A percentile compares a stretch with the other conserved stretches of the same genome.
Evolutionary conservation across 768 basidiomycete genomes (phyloP).

Genomic region (Mycena pura): DNA sequence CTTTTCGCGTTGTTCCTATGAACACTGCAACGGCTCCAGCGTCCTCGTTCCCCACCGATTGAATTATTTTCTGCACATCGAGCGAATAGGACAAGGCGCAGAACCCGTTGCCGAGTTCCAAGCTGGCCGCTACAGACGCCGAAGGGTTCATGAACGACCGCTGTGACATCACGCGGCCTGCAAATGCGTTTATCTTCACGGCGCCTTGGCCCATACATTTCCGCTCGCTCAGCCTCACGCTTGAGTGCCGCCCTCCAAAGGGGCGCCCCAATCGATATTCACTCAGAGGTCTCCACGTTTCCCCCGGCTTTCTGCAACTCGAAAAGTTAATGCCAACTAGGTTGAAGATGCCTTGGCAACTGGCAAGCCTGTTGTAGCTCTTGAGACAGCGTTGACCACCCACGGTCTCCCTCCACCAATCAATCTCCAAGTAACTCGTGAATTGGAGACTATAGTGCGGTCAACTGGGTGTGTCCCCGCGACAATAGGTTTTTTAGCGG

Average conservation of each 20-base stretch:
- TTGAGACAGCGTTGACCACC: constrained; percentile 92
- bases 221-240: constrained; percentile 4
- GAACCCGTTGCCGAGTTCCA: constrained; percentile 52
- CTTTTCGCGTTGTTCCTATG: constrained; percentile 87
- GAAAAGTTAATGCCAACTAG: not conserved
- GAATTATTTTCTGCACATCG: constrained; percentile 62
- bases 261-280: constrained; percentile 63
- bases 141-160: constrained; percentile 23
- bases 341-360: constrained; percentile 78
- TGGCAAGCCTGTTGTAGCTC: constrained; percentile 78
- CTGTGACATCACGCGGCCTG: no score
- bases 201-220: not conserved
- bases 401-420: constrained; percentile 89
- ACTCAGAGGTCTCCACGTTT: constrained; percentile 59
- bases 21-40: constrained; percentile 81
- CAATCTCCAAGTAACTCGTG: constrained; percentile 73
- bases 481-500: constrained; percentile 85
- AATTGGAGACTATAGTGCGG: constrained; percentile 78
- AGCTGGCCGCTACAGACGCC: constrained; percentile 51
- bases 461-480: constrained; percentile 84
- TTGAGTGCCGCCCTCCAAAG: not conserved
- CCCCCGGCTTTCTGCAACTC: not conserved
- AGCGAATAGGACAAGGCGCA: constrained; percentile 70
- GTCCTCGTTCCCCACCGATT: constrained; percentile 63
- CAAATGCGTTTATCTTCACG: constrained; percentile 1